phyloP scores from a whole-genome alignment of 2,329 filamentous ascomycete species.

The Amesomyces nigricolor region DNA sequence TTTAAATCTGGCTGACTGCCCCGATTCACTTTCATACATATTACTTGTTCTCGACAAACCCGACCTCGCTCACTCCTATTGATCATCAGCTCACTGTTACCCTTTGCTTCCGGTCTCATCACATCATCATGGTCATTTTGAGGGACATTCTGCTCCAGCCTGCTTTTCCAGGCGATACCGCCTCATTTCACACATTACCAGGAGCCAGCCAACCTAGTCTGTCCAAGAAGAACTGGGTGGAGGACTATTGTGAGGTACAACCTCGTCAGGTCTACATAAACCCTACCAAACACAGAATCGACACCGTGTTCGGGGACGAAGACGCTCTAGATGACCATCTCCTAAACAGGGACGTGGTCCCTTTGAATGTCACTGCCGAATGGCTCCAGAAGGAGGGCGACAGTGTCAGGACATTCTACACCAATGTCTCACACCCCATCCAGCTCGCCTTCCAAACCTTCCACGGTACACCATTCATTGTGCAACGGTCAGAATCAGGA shows the following conservation, averaged over 20 bases:
- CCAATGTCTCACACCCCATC: constrained; percentile 4
- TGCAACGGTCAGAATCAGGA: too few species aligned
- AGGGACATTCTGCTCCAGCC: constrained; percentile 10
- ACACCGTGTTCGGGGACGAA: not conserved
- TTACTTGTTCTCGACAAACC: too few species aligned
- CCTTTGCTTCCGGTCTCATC: too few species aligned
- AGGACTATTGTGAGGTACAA: not conserved
- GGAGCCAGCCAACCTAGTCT: constrained; percentile 4
- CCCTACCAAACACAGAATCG: not conserved
- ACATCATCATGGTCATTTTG: not conserved
- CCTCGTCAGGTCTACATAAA: not conserved
- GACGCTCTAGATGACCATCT: not conserved
- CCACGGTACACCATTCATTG: not conserved
- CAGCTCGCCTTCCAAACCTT: constrained; percentile 7
- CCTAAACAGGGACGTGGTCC: constrained; percentile 4
- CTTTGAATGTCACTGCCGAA: constrained; percentile 7
- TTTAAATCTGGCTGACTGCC: too few species aligned
- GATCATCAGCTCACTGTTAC: too few species aligned
- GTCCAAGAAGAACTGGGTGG: not conserved
- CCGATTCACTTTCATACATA: too few species aligned
- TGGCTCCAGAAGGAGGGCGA: constrained; percentile 10
- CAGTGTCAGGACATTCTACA: constrained; percentile 8
- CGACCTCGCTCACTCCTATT: too few species aligned
- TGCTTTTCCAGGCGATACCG: constrained; percentile 5
- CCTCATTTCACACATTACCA: not conserved